Base-by-base conservation (phyloP, 1,284 basidiomycete species). In the Trametes sp. region DNA sequence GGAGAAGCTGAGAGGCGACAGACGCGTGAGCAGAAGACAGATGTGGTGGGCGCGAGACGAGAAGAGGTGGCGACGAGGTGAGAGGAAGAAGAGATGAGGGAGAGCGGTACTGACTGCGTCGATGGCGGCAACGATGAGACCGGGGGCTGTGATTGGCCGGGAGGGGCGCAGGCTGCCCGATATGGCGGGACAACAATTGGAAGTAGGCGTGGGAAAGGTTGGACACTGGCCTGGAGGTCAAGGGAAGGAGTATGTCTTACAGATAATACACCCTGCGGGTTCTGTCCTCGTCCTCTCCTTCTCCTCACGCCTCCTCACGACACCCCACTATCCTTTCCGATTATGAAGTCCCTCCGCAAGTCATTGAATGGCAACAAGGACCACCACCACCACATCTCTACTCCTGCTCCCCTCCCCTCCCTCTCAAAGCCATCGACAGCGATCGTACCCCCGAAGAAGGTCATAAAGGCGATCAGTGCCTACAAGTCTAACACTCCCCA, bases 371-470 rank as follows among this genome's bases (percentile, higher is more conserved):
- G 82, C 72, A 82, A 79, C 78, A 87, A 84, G 70, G 87, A 90
- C 49, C 83, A 63, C 74, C 81, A 71, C 57, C 84, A 85, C 14
- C 83, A 87, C 70, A 91, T 90, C 52, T 90, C 89, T 46, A 90
- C 87, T 0, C 88, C 89, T 4, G 77, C 87, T 13, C 86, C 87
- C 9, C 77, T 87, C 50, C 86, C 88, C 28, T 69, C 86, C 41
- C 79, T 93, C 35, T 87, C 88, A 50, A 89, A 89, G 71, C 88
- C 92, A 2, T 78, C 86, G 21, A 80, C 87, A 48, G 84, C 90
- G 50, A 87, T 93, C 62, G 78, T 89, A 5, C 96, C 96, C 1
- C 96, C 98, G 0, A 93, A 97, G 79, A 97, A 96, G 76, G 96
- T 98, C 73, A 98, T 99, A 72, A 90, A 94, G 62, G 96, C 98